These are phyloP conservation scores for Saccharomyces hybrid DNA, from an alignment of 1,139 yeast genomes.

Conservation along the genomic window DNA sequence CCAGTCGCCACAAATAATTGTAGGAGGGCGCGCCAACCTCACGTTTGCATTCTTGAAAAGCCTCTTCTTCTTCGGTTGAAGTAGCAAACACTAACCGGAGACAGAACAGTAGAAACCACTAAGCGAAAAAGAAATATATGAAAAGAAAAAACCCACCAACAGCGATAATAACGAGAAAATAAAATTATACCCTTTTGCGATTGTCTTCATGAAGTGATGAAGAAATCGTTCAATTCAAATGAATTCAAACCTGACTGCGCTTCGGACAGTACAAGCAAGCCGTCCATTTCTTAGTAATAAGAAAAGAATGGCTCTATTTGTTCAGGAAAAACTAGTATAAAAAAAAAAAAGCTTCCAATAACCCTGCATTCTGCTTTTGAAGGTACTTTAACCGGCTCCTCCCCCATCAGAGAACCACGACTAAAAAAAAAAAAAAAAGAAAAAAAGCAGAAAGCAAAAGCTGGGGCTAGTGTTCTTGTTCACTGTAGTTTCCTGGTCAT, in stretches of 20 bases:
- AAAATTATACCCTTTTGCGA: not conserved
- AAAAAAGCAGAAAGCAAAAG: not conserved
- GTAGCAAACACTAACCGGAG: not conserved
- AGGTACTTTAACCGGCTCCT: not conserved
- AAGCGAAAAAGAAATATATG: not conserved
- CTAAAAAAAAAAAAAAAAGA: not conserved
- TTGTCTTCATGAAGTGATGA: constrained; percentile 9
- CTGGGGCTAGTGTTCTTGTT: not conserved
- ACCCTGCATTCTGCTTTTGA: not conserved
- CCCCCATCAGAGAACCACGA: constrained; percentile 1
- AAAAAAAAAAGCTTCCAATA: not conserved
- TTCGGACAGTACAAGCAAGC: constrained; percentile 22
- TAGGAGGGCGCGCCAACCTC: constrained; percentile 6
- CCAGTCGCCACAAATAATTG: constrained; percentile 1
- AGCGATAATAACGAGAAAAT: not conserved
- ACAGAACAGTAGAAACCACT: not conserved
- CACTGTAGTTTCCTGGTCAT: constrained; percentile 3
- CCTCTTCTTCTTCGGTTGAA: not conserved
- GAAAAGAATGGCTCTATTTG: not conserved
- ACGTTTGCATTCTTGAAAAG: not conserved
- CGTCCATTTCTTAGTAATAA: not conserved
- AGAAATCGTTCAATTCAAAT: constrained; percentile 21
- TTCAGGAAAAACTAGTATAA: not conserved
- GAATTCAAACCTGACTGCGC: constrained; percentile 30
- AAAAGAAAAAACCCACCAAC: not conserved